These are phyloP conservation scores for Amanita rubescens DNA, from an alignment of 768 basidiomycete genomes.

Conservation along the genomic window DNA sequence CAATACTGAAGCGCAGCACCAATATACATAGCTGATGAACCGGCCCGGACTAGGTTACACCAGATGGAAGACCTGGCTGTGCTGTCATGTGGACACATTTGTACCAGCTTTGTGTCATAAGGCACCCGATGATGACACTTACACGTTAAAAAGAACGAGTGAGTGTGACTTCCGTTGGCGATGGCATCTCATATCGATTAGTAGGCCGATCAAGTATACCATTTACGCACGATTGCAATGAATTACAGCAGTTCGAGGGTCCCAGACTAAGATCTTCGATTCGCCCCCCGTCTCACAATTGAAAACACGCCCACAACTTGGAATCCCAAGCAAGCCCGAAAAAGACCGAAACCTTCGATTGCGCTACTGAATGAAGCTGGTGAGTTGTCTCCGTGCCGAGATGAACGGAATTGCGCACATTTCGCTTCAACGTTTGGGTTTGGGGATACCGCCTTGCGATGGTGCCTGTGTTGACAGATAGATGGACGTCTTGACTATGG, in stretches of 20 bases:
- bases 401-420: not conserved
- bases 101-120: not conserved
- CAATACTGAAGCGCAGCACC: too few relatives aligned
- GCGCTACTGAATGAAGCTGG: constrained; percentile 1
- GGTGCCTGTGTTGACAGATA: not conserved
- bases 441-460: constrained; percentile 2
- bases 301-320: constrained; percentile 5
- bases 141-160: not conserved
- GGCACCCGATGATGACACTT: not conserved
- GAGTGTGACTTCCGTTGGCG: not conserved
- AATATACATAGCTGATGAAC: too few relatives aligned
- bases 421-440: not conserved
- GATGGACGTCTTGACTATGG: not conserved
- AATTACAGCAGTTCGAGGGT: constrained; percentile 1
- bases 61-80: too few relatives aligned
- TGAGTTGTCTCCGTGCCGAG: not conserved
- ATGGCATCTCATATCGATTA: not conserved
- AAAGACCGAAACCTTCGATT: not conserved
- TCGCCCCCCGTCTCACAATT: not conserved
- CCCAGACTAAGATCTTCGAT: constrained; percentile 1
- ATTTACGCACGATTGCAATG: not conserved
- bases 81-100: too few relatives aligned
- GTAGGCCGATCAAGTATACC: not conserved
- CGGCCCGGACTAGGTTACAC: too few relatives aligned
- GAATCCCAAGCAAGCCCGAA: not conserved